A percentile compares a stretch with the other conserved stretches of the same genome.
Evolutionary conservation across 2,329 filamentous ascomycete genomes (phyloP).

Genomic region (Cladosporium sp.): DNA sequence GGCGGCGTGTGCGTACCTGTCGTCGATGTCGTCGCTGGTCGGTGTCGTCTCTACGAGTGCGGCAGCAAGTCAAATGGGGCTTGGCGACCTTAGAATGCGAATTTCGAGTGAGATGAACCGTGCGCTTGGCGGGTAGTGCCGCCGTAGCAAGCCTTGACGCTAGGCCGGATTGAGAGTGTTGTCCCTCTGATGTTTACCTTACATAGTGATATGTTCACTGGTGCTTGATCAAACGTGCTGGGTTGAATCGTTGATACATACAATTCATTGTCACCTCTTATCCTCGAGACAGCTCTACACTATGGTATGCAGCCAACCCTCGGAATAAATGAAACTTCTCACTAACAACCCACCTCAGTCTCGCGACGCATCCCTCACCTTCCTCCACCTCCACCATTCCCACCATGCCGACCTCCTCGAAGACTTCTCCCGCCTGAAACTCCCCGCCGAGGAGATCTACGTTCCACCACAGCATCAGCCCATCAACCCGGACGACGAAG

Average conservation of each 20-base stretch:
- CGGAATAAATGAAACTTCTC: not conserved
- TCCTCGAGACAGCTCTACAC: too few species aligned
- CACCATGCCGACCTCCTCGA: conserved; percentile 76
- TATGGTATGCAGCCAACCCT: too few species aligned
- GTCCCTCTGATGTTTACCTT: too few species aligned
- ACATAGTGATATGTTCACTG: too few species aligned
- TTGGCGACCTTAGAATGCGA: not conserved
- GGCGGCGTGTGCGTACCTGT: conserved; percentile 13
- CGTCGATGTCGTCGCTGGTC: conserved; percentile 13
- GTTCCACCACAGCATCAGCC: conserved; percentile 76
- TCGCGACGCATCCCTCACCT: conserved; percentile 71
- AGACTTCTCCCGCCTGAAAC: conserved; percentile 41
- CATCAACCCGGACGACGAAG: conserved; percentile 81
- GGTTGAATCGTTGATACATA: too few species aligned
- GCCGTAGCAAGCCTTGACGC: not conserved
- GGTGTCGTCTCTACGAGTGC: conserved; percentile 9
- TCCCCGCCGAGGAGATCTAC: conserved; percentile 65
- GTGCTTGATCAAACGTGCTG: too few species aligned
- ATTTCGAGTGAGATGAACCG: conserved; percentile 8
- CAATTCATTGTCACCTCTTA: too few species aligned
- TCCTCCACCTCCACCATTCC: conserved; percentile 68
- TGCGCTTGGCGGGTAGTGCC: not conserved
- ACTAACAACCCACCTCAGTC: conserved; percentile 32
- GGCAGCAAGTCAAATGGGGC: not conserved
- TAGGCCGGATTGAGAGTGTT: not conserved